A percentile compares a stretch with the other conserved stretches of the same genome.
Evolutionary conservation across 345 rosid species (phyloP).

Genomic region (Anacardium occidentale): DNA sequence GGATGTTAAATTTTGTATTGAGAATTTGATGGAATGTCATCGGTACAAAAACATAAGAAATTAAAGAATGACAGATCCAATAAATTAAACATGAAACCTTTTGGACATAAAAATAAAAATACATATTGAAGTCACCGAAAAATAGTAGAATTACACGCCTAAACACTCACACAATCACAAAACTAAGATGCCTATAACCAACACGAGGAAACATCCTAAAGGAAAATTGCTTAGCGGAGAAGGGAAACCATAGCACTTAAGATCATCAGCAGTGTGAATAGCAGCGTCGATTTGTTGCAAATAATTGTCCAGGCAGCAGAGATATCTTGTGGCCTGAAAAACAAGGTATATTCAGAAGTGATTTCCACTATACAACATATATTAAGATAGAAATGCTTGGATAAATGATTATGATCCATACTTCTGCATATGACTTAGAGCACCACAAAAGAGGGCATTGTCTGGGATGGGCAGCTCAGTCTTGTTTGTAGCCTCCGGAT

Average conservation of each 20-base stretch:
- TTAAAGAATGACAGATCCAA: slow-evolving; percentile 44
- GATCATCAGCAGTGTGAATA: slow-evolving; percentile 35
- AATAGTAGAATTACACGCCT: slow-evolving; percentile 33
- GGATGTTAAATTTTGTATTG: slow-evolving; percentile 31
- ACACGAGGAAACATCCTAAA: slow-evolving; percentile 11
- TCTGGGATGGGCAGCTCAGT: slow-evolving; percentile 82
- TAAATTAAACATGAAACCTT: slow-evolving; percentile 26
- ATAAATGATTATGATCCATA: slow-evolving; percentile 26
- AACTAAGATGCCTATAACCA: slow-evolving; percentile 17
- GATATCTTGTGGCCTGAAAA: slow-evolving; percentile 73
- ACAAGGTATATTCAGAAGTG: slow-evolving; percentile 17
- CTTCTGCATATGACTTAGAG: slow-evolving; percentile 74
- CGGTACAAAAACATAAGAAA: slow-evolving; percentile 32
- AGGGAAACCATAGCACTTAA: slow-evolving; percentile 22
- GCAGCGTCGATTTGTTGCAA: slow-evolving; percentile 26
- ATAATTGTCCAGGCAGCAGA: slow-evolving; percentile 39
- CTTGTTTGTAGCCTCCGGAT: slow-evolving; percentile 89
- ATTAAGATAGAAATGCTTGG: not conserved
- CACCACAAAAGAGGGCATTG: slow-evolving; percentile 87
- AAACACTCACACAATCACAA: slow-evolving; percentile 39
- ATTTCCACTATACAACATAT: not conserved
- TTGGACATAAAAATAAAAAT: slow-evolving; percentile 7
- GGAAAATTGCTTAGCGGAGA: slow-evolving; percentile 21
- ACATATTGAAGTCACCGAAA: slow-evolving; percentile 31
- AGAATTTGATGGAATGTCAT: slow-evolving; percentile 33